These are phyloP conservation scores for Suhomyces panamericanus DNA, from an alignment of 1,139 yeast genomes.

Conservation along the genomic window DNA sequence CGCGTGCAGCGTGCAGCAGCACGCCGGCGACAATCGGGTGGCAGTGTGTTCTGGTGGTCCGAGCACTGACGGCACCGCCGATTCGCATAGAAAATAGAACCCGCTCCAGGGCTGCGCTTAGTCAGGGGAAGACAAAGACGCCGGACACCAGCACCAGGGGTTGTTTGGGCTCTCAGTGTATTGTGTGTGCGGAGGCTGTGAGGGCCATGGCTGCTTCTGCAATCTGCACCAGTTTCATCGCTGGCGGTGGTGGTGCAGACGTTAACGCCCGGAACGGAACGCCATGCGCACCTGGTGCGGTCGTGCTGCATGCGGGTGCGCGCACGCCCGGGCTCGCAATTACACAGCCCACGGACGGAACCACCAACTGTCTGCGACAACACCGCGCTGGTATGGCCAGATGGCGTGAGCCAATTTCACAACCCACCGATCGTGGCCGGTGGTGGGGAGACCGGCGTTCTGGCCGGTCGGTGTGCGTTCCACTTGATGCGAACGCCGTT, in stretches of 20 bases:
- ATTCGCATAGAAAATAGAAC: not conserved
- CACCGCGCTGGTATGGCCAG: not conserved
- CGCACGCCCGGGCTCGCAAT: not conserved
- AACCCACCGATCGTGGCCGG: not conserved
- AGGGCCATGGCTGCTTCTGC: not conserved
- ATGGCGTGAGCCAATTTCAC: conserved; percentile 1
- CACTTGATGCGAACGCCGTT: no score
- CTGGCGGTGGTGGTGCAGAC: not conserved
- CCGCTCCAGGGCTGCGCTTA: not conserved
- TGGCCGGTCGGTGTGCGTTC: not conserved
- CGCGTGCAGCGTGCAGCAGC: no score
- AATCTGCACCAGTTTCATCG: not conserved
- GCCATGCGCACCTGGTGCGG: not conserved
- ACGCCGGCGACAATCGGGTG: not conserved
- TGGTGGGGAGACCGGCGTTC: not conserved
- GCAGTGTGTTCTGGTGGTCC: not conserved
- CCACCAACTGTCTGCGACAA: not conserved
- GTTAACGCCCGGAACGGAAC: not conserved
- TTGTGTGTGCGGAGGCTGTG: not conserved
- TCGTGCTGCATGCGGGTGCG: not conserved
- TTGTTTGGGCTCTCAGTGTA: not conserved
- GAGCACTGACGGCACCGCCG: not conserved
- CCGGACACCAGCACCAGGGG: not conserved
- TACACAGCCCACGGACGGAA: not conserved
- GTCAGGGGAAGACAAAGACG: not conserved